A percentile compares a stretch with the other conserved stretches of the same genome.
These are phyloP conservation scores for Guadua angustifolia DNA, from an alignment of 176 grass and related monocot genomes.

Conservation along the genomic window DNA sequence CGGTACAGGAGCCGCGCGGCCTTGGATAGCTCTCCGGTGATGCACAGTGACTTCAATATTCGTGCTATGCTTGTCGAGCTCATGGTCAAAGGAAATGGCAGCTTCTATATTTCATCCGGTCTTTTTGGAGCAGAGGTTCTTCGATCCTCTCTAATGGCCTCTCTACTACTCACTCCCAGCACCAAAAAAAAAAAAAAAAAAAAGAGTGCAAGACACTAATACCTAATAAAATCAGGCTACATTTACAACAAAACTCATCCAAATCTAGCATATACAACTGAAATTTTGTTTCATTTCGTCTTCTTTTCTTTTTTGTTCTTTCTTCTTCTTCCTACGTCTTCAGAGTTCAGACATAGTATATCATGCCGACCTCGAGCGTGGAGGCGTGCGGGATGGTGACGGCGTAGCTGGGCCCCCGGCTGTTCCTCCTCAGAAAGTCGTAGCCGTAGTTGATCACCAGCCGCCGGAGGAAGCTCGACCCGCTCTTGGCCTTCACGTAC, in stretches of 20 bases:
- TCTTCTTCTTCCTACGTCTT: neutral
- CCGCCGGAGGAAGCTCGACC: constrained; percentile 76
- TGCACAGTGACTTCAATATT: constrained; percentile 44
- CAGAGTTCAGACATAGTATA: constrained; percentile 73
- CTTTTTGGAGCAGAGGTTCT: neutral
- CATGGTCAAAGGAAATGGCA: constrained; percentile 24
- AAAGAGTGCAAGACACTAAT: neutral
- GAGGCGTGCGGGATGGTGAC: constrained; percentile 82
- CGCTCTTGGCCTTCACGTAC: constrained; percentile 86
- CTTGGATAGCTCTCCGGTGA: constrained; percentile 45
- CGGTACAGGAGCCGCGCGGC: constrained; percentile 49
- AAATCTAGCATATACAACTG: neutral
- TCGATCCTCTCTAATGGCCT: neutral
- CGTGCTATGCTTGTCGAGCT: constrained; percentile 28
- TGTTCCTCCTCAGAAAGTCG: constrained; percentile 89
- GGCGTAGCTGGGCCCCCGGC: constrained; percentile 73
- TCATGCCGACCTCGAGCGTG: constrained; percentile 92
- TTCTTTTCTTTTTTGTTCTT: neutral
- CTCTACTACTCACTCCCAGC: neutral
- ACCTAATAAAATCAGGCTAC: constrained; percentile 37
- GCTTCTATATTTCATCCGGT: neutral
- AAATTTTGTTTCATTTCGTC: constrained; percentile 22
- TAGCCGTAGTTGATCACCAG: constrained; percentile 82
- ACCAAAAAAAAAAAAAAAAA: neutral
- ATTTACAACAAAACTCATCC: constrained; percentile 48